Base-by-base conservation (phyloP, 441 rosid genomes). In the Rhodomyrtus psidioides region DNA sequence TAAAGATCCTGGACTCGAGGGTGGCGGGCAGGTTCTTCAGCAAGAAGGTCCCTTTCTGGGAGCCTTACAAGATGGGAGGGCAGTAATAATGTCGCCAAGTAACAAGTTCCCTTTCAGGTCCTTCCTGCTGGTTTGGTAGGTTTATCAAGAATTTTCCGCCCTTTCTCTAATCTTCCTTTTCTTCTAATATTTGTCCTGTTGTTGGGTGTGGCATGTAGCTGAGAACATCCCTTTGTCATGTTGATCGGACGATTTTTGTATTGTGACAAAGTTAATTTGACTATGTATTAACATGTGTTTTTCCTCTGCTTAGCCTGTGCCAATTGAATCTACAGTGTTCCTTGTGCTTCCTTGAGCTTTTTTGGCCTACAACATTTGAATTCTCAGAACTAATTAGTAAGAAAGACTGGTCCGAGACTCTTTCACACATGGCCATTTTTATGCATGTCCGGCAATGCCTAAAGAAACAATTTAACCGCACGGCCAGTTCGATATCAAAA, bases 11-110 rank as follows among this genome's bases (percentile, higher is more conserved):
- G 90, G 92, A 94, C 83, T 92, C 97, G 17, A 93, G 94, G 59
- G 95, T 95, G 39, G 87, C 92, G 62, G 92, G 91, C 81, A 93
- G 91, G 84, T 94, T 93, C 90, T 93, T 91, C 92, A 94, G 98
- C 90, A 82, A 87, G 49, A 92, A 87, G 55, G 88, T 88, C 81
- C 99, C 99, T 81, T 87, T 82, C 53, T 95, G 98, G 97, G 95
- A 93, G 88, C 96, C 93, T 24, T 94, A 92, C 89, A 92, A 89
- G 79, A 88, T 88, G 86, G 87, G 53, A 51, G 85, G 89, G 83
- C 57, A 51, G 53, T 51, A 51, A 51, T 49, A n/a, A 59, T 46
- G 76, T 75, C 24, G 30, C 57, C 81, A 82, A 55, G 58, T 76
- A 76, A 85, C 34, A 39, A 70, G n/a, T 53, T 55, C 42, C 55